Conservation (phyloP, 2,329 filamentous ascomycete genomes). For the Magnaporthiopsis incrustans region DNA sequence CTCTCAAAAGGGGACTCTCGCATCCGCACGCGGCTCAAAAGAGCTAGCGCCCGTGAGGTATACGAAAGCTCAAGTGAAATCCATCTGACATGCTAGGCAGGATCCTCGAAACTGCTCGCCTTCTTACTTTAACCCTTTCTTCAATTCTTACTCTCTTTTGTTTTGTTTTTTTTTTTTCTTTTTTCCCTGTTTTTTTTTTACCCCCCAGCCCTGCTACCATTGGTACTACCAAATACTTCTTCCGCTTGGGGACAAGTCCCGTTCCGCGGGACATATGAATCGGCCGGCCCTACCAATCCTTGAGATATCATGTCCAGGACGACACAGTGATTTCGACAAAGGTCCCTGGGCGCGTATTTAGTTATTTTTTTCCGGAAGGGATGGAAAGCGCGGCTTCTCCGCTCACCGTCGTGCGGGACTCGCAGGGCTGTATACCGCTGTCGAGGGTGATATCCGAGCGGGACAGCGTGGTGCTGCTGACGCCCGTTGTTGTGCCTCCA, state of each 20-base stretch:
- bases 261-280: background rate
- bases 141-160: background rate
- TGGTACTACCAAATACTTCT: background rate
- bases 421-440: slow-evolving; percentile 38
- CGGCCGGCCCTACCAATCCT: background rate
- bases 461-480: slow-evolving; percentile 22
- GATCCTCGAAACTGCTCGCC: background rate
- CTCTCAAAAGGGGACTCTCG: too few species aligned
- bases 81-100: background rate
- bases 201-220: too few species aligned
- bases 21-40: background rate
- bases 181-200: background rate
- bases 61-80: background rate
- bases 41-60: background rate
- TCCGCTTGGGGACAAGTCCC: background rate
- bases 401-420: slow-evolving; percentile 29
- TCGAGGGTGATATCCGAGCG: slow-evolving; percentile 35
- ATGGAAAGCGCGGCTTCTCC: background rate
- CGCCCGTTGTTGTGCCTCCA: slow-evolving; percentile 1
- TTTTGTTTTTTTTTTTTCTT: background rate
- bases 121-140: background rate
- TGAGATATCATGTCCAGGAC: background rate
- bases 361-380: background rate
- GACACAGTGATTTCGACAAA: background rate
- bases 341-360: background rate